Evolutionary conservation across 2,329 filamentous ascomycete genomes (phyloP).

Genomic region (Colletotrichum cordylinicola): DNA sequence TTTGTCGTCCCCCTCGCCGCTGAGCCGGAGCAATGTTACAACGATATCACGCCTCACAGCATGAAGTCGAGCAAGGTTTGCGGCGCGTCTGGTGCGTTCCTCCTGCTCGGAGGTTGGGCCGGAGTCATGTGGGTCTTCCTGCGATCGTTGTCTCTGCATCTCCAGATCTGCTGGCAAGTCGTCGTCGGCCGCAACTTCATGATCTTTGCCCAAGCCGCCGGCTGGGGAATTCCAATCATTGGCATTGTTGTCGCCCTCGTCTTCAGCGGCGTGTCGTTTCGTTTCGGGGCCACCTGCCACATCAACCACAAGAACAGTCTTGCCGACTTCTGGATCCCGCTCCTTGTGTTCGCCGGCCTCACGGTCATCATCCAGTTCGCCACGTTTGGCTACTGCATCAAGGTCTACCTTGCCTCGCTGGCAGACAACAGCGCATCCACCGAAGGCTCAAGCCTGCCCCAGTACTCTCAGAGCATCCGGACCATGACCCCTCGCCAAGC

Average conservation of each 20-base stretch:
- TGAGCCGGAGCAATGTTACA: conserved; percentile 81
- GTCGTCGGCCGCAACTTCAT: conserved; percentile 90
- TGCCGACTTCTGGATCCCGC: conserved; percentile 87
- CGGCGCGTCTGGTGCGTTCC: conserved; percentile 84
- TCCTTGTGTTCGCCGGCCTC: conserved; percentile 78
- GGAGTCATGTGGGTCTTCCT: conserved; percentile 92
- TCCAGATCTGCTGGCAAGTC: conserved; percentile 98
- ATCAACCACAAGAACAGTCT: conserved; percentile 90
- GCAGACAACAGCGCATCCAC: conserved; percentile 75
- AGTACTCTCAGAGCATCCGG: conserved; percentile 76
- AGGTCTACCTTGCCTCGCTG: conserved; percentile 88
- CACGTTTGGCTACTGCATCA: conserved; percentile 92
- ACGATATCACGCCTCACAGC: conserved; percentile 90
- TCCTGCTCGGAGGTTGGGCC: conserved; percentile 85
- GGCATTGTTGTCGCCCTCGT: conserved; percentile 79
- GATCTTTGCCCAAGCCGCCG: conserved; percentile 78
- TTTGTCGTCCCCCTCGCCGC: conserved; percentile 88
- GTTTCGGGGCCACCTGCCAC: conserved; percentile 90
- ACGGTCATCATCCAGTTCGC: conserved; percentile 82
- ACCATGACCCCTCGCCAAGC: conserved; percentile 85
- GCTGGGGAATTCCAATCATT: conserved; percentile 83
- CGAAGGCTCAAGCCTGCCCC: conserved; percentile 74
- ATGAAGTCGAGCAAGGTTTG: conserved; percentile 85
- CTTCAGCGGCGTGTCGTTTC: conserved; percentile 90
- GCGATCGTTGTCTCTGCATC: conserved; percentile 87